Evolutionary conservation across 805 yeast genomes (phyloP).

Genomic region (Sungouiozyma ichnusensis): DNA sequence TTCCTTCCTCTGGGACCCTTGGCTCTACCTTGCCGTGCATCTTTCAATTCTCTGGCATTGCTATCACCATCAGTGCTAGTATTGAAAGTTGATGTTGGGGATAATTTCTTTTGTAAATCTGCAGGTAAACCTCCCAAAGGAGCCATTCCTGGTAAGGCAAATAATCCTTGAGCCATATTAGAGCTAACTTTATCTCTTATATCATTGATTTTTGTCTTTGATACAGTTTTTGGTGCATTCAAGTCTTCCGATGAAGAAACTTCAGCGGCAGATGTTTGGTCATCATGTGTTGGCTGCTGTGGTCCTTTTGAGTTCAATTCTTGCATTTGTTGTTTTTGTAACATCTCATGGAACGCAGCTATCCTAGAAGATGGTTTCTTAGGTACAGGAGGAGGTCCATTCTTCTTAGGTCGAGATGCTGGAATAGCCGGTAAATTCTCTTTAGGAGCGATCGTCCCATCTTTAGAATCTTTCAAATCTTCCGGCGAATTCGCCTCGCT

Average conservation of each 20-base stretch:
- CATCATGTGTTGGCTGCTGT: constrained; percentile 11
- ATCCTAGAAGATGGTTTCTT: constrained; percentile 69
- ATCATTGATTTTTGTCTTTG: background rate
- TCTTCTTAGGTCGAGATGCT: constrained; percentile 10
- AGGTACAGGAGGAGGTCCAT: constrained; percentile 57
- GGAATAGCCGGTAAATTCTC: constrained; percentile 7
- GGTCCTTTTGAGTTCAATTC: constrained; percentile 32
- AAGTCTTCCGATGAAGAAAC: no score
- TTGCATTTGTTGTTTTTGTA: constrained; percentile 40
- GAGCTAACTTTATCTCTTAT: constrained; percentile 12
- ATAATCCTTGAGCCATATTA: constrained; percentile 48
- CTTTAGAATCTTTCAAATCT: background rate
- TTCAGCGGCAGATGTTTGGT: background rate
- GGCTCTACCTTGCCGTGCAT: constrained; percentile 36
- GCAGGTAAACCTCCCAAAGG: constrained; percentile 26
- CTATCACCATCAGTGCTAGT: background rate
- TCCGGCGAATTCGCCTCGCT: background rate
- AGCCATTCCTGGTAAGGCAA: constrained; percentile 46
- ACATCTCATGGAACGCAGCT: constrained; percentile 74
- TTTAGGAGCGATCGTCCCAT: background rate
- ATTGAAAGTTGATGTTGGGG: background rate
- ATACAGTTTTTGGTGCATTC: background rate
- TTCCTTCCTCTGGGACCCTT: constrained; percentile 69
- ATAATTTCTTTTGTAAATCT: constrained; percentile 13
- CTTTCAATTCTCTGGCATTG: constrained; percentile 1